These are phyloP conservation scores for Royoungia palumana DNA, from an alignment of 768 basidiomycete genomes.

Conservation along the genomic window DNA sequence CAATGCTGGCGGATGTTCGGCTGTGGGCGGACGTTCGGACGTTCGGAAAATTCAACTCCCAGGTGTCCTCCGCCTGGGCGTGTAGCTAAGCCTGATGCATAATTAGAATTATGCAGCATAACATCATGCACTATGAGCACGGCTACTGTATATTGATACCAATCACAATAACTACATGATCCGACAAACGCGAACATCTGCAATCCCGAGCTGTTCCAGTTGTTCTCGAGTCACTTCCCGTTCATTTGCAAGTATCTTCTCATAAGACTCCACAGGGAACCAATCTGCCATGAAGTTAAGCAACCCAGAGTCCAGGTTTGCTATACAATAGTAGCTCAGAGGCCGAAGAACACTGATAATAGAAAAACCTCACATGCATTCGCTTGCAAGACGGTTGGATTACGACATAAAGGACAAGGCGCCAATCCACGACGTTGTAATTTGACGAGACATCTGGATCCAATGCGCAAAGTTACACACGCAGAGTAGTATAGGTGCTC, in stretches of 20 bases:
- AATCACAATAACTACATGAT: conserved; percentile 34
- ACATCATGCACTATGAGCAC: no score
- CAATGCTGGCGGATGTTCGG: no score
- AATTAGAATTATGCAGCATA: no score
- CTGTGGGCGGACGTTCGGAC: no score
- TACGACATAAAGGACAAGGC: conserved; percentile 83
- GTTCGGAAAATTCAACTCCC: no score
- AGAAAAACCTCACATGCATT: conserved; percentile 56
- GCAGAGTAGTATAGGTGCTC: neutral
- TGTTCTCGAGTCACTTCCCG: conserved; percentile 70
- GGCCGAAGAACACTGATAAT: neutral
- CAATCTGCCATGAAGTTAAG: conserved; percentile 87
- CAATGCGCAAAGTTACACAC: conserved; percentile 14
- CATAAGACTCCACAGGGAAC: conserved; percentile 82
- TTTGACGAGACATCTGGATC: conserved; percentile 68
- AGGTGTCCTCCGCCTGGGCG: no score
- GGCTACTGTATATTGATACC: no score
- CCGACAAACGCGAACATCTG: conserved; percentile 31
- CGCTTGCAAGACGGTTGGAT: conserved; percentile 72
- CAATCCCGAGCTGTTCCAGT: conserved; percentile 59
- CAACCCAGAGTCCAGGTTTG: conserved; percentile 75
- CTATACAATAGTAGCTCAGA: conserved; percentile 32
- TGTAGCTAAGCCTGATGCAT: no score
- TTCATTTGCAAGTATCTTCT: conserved; percentile 73
- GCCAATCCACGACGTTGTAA: conserved; percentile 80